phyloP scores from a whole-genome alignment of 2,329 filamentous ascomycete species.

The Xylaria sp. region DNA sequence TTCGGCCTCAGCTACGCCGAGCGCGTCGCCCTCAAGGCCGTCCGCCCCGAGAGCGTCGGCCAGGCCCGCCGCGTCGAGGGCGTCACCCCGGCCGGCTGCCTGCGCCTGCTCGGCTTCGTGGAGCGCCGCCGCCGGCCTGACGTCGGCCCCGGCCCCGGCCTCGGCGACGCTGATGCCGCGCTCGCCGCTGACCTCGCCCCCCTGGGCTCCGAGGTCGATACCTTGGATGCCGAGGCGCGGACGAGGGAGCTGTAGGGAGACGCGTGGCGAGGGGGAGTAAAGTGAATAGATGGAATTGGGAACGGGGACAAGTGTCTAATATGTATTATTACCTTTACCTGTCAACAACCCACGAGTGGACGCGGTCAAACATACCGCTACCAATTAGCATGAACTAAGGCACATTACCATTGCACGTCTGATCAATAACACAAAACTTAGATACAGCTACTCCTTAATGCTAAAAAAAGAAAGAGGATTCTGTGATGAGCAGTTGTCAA shows the following conservation, averaged over 20 bases:
- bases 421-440: no score
- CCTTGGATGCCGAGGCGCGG: slow-evolving; percentile 45
- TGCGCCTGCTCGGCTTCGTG: slow-evolving; percentile 67
- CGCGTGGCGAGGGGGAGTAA: background rate
- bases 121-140: slow-evolving; percentile 37
- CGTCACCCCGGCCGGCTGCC: slow-evolving; percentile 62
- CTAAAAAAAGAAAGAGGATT: no score
- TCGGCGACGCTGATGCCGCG: slow-evolving; percentile 16
- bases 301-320: no score
- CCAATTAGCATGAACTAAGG: no score
- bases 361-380: no score
- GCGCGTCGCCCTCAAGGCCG: slow-evolving; percentile 67
- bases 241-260: slow-evolving; percentile 39
- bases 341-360: no score
- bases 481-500: no score
- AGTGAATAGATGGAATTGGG: no score
- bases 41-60: slow-evolving; percentile 80
- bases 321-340: no score
- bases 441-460: no score
- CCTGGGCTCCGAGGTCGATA: slow-evolving; percentile 41
- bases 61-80: slow-evolving; percentile 90
- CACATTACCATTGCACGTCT: no score
- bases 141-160: background rate
- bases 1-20: slow-evolving; percentile 80
- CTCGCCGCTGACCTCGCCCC: slow-evolving; percentile 31